Evolutionary conservation across 345 rosid genomes (phyloP).

Genomic region (Carallia brachiata): DNA sequence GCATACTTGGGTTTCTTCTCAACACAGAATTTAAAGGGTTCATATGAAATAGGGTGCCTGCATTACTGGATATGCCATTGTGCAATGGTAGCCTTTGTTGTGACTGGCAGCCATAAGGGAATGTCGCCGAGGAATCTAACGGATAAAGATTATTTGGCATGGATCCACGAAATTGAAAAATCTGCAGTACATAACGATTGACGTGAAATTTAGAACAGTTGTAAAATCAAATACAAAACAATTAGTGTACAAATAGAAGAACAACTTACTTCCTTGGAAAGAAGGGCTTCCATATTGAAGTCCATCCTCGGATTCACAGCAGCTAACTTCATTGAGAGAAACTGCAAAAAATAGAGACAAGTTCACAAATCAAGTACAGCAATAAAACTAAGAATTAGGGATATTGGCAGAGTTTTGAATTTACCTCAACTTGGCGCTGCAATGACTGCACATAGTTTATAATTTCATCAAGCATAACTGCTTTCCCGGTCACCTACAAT

Average conservation of each 20-base stretch:
- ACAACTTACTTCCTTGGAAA: conserved; percentile 22
- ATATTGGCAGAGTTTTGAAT: background rate
- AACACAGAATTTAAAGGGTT: conserved; percentile 1
- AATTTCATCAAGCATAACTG: conserved; percentile 32
- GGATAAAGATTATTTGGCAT: conserved; percentile 12
- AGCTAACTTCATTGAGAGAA: conserved; percentile 31
- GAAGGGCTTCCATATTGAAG: conserved; percentile 16
- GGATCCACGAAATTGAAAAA: conserved; percentile 19
- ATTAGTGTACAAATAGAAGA: background rate
- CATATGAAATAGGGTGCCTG: conserved; percentile 5
- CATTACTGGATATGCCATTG: conserved; percentile 15
- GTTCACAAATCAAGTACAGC: background rate
- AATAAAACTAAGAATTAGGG: background rate
- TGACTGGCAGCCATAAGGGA: conserved; percentile 20
- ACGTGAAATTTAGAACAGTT: background rate
- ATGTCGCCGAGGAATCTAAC: conserved; percentile 1
- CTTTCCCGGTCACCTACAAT: conserved; percentile 37
- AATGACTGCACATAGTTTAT: conserved; percentile 34
- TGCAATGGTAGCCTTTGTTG: conserved; percentile 13
- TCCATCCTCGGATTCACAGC: conserved; percentile 28
- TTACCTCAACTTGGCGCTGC: conserved; percentile 32
- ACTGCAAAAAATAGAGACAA: conserved; percentile 11
- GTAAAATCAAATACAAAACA: background rate
- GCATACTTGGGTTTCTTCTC: conserved; percentile 5
- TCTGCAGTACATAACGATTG: conserved; percentile 2